phyloP scores from a whole-genome alignment of 805 yeast genomes.

The Yamadazyma ubonensis region DNA sequence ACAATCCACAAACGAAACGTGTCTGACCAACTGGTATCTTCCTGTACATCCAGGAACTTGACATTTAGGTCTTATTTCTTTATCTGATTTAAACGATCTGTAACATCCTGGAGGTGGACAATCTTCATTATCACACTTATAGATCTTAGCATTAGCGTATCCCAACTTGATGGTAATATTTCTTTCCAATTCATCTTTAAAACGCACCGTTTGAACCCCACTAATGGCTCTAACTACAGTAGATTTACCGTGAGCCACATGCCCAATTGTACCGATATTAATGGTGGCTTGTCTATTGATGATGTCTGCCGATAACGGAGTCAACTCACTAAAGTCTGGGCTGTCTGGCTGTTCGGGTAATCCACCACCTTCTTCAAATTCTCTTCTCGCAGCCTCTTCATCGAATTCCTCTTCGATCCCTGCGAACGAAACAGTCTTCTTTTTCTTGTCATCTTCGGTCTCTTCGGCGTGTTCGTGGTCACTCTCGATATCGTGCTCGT shows the following conservation, averaged over 20 bases:
- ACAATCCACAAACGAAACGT: slow-evolving; percentile 98
- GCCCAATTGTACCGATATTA: slow-evolving; percentile 96
- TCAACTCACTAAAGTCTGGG: slow-evolving; percentile 77
- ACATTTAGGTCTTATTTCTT: slow-evolving; percentile 92
- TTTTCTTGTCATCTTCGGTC: slow-evolving; percentile 39
- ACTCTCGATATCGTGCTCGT: slow-evolving; percentile 51
- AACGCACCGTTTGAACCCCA: slow-evolving; percentile 98
- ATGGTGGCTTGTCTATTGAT: slow-evolving; percentile 99
- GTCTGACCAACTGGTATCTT: slow-evolving; percentile 87
- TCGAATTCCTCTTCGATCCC: slow-evolving; percentile 63
- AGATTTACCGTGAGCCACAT: slow-evolving; percentile 93
- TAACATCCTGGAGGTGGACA: slow-evolving; percentile 96
- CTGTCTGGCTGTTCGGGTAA: slow-evolving; percentile 92
- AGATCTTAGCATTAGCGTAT: slow-evolving; percentile 97
- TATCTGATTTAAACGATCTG: slow-evolving; percentile 90
- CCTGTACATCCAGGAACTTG: slow-evolving; percentile 85
- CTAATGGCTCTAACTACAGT: slow-evolving; percentile 95
- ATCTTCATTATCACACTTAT: slow-evolving; percentile 79
- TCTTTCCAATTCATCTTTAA: slow-evolving; percentile 98
- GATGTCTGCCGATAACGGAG: slow-evolving; percentile 91
- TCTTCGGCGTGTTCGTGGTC: slow-evolving; percentile 48
- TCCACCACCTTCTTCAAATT: slow-evolving; percentile 98
- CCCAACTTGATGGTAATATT: slow-evolving; percentile 98
- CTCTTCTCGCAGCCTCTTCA: slow-evolving; percentile 75
- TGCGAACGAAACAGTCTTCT: slow-evolving; percentile 80